Base-by-base conservation (phyloP, 225 moss, liverwort and hornwort species). In the Polytrichum commune region DNA sequence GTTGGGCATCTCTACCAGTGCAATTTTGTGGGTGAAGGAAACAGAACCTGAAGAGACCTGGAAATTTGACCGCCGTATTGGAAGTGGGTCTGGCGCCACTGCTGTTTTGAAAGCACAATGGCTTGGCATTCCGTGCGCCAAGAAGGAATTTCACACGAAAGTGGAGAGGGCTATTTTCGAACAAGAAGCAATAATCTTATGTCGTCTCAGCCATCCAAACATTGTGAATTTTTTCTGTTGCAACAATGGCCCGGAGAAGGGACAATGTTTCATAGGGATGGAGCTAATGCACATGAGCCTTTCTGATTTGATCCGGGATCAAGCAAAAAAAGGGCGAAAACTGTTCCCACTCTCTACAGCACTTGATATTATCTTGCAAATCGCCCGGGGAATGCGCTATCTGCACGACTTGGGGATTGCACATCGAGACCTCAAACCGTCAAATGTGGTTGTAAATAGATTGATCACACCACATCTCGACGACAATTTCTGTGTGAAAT, bases 291-390 rank as follows among this genome's bases (percentile, higher is more conserved):
- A 69, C 22, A 75, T 62, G 62, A 69, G 68, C 10, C 18, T 75
- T 4, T 5, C 0, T 63, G 8, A 35, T 0, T 69, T 75, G 75
- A 75, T 75, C 6, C 20, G 3, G 2, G 5, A 9, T 8, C 62
- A 55, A 13, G 8, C 19, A 8, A 29, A 35, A 23, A 23, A 1
- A n/a, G 22, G 18, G 35, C 7, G 61, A 62, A 29, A 46, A 22
- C 2, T 10, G 53, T 38, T 74, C 46, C 57, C 74, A 2, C 5
- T 53, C 0, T 10, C 0, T 63, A 61, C 63, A 28, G 63, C 75
- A 13, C 53, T 75, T 29, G 68, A 75, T 46, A 69, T 69, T 58
- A 75, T 75, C 13, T 19, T 75, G n/a, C 68, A 75, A 75, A 75
- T 75, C 2, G 75, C 75, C 8, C 68, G 68, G 4, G 68, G 75